These are phyloP conservation scores for Bathelium albidoporum DNA, from an alignment of 495 filamentous ascomycete genomes.

Conservation along the genomic window DNA sequence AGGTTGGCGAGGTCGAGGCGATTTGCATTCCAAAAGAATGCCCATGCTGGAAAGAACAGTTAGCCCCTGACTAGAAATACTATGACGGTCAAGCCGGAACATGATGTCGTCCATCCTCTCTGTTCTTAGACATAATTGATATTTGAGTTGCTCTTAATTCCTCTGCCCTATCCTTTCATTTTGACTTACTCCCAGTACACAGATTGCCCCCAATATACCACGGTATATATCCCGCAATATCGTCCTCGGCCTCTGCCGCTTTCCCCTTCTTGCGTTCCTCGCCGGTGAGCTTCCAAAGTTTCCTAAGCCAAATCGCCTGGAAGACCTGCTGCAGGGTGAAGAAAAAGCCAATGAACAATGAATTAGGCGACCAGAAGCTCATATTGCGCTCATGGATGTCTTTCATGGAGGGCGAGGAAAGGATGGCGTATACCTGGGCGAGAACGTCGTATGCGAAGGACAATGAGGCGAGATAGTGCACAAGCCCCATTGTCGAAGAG, in stretches of 20 bases:
- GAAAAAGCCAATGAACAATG: constrained; percentile 40
- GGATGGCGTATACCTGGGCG: constrained; percentile 40
- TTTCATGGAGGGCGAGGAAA: constrained; percentile 38
- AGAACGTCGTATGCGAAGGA: constrained; percentile 38
- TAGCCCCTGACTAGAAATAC: constrained; percentile 2
- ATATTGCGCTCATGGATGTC: constrained; percentile 38
- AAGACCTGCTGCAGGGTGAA: constrained; percentile 42
- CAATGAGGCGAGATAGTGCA: constrained; percentile 26
- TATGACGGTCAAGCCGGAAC: too few species aligned
- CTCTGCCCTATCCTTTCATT: too few species aligned
- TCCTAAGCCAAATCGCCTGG: constrained; percentile 38
- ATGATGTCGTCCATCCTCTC: too few species aligned
- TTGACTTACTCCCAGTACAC: constrained; percentile 35
- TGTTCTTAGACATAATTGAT: too few species aligned
- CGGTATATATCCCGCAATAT: constrained; percentile 34
- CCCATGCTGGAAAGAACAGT: constrained; percentile 30
- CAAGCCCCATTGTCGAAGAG: constrained; percentile 15
- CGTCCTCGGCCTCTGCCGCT: constrained; percentile 24
- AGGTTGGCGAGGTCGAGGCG: constrained; percentile 34
- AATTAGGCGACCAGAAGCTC: constrained; percentile 38
- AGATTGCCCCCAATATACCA: constrained; percentile 37
- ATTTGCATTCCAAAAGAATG: constrained; percentile 41
- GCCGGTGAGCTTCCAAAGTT: constrained; percentile 33
- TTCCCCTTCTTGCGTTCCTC: constrained; percentile 22
- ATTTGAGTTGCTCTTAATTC: too few species aligned